phyloP scores from a whole-genome alignment of 495 filamentous ascomycete species.

The Hypoxylon perforatum region DNA sequence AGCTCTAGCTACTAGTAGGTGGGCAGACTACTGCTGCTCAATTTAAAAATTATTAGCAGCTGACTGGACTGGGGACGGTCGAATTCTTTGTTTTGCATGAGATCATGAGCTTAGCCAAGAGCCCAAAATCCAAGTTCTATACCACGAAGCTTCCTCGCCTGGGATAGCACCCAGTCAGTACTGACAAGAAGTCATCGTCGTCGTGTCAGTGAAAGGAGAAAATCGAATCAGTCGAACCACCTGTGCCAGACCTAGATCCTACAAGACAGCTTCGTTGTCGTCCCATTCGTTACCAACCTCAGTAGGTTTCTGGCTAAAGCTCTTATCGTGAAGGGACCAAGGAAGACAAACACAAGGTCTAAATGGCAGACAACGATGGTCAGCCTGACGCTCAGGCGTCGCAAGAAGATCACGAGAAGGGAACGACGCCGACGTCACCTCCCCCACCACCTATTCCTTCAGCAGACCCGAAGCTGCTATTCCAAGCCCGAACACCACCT shows the following conservation, averaged over 20 bases:
- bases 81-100: slow-evolving; percentile 6
- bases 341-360: background rate
- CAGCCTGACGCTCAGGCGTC: slow-evolving; percentile 21
- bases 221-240: background rate
- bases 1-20: slow-evolving; percentile 7
- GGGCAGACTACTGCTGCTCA: background rate
- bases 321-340: background rate
- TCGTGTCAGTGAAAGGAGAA: background rate
- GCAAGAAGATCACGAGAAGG: slow-evolving; percentile 10
- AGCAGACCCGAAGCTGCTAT: slow-evolving; percentile 56
- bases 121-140: slow-evolving; percentile 13
- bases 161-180: slow-evolving; percentile 1
- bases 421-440: slow-evolving; percentile 45
- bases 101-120: slow-evolving; percentile 20
- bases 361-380: slow-evolving; percentile 27
- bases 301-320: background rate
- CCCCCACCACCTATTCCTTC: slow-evolving; percentile 63
- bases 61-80: background rate
- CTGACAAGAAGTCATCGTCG: background rate
- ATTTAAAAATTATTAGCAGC: slow-evolving; percentile 14
- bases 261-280: background rate
- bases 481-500: slow-evolving; percentile 47
- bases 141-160: slow-evolving; percentile 17
- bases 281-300: background rate
- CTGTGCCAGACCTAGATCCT: background rate